Conservation (phyloP, 1,284 basidiomycete species). For the Anthracocystis setariae region DNA sequence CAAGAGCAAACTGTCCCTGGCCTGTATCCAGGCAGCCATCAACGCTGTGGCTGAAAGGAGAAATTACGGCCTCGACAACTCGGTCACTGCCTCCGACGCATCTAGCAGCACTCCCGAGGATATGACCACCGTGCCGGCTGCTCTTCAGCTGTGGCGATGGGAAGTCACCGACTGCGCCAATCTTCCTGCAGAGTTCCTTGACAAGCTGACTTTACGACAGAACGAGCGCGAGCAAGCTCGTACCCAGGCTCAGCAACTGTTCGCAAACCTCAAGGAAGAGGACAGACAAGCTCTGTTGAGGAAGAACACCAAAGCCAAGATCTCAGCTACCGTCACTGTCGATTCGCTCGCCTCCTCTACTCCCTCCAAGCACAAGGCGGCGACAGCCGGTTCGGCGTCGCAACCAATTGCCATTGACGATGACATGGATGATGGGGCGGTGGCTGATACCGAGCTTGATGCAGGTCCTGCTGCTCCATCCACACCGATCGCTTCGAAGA, state of each 20-base stretch:
- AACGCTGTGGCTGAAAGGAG: slow-evolving; percentile 47
- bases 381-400: slow-evolving; percentile 12
- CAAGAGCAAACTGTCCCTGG: slow-evolving; percentile 37
- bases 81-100: slow-evolving; percentile 7
- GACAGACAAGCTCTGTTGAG: slow-evolving; percentile 45
- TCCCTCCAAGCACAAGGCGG: slow-evolving; percentile 6
- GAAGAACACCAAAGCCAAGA: slow-evolving; percentile 37
- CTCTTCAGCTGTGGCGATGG: slow-evolving; percentile 84
- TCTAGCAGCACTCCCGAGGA: slow-evolving; percentile 7
- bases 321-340: slow-evolving; percentile 26
- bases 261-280: slow-evolving; percentile 35
- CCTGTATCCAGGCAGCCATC: slow-evolving; percentile 49
- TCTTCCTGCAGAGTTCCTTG: slow-evolving; percentile 77
- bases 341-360: slow-evolving; percentile 18
- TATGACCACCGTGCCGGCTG: slow-evolving; percentile 25
- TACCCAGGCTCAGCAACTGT: slow-evolving; percentile 33
- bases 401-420: slow-evolving; percentile 40
- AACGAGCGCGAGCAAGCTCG: slow-evolving; percentile 76
- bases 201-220: slow-evolving; percentile 75
- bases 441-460: slow-evolving; percentile 30
- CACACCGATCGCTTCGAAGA: slow-evolving; percentile 20
- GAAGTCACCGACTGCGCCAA: slow-evolving; percentile 78
- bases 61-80: slow-evolving; percentile 59
- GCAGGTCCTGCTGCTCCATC: slow-evolving; percentile 14
- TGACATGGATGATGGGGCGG: slow-evolving; percentile 27